Conservation (phyloP, 2,329 filamentous ascomycete genomes). For the Alternaria novae-zelandiae region DNA sequence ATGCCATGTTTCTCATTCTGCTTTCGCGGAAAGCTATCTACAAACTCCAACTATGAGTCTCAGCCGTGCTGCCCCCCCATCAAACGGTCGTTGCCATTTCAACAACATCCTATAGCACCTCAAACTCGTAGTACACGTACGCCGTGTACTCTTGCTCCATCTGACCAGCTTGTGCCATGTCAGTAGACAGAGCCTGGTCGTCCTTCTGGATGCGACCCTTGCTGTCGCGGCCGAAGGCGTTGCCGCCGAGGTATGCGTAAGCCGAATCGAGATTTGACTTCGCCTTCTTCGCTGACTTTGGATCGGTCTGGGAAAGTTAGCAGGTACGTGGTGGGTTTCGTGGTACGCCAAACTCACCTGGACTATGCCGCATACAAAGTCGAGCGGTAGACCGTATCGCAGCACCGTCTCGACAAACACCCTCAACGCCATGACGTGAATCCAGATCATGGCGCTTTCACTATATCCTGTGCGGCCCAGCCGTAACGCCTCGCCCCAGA, state of each 20-base stretch:
- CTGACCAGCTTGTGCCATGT: constrained; percentile 78
- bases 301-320: constrained; percentile 68
- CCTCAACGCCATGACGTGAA: constrained; percentile 86
- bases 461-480: constrained; percentile 92
- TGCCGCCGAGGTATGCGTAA: constrained; percentile 92
- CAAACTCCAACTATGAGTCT: not conserved
- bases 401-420: constrained; percentile 99
- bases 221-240: constrained; percentile 92
- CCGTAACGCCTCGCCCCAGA: constrained; percentile 89
- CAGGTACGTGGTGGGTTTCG: not conserved
- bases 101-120: constrained; percentile 59
- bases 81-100: not conserved
- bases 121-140: constrained; percentile 97
- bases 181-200: constrained; percentile 76
- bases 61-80: not conserved
- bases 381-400: constrained; percentile 88
- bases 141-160: constrained; percentile 87
- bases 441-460: constrained; percentile 94
- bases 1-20: not conserved
- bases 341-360: constrained; percentile 63
- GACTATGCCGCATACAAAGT: constrained; percentile 84
- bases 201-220: constrained; percentile 91
- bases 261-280: constrained; percentile 71
- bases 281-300: constrained; percentile 81
- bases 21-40: not conserved